Percentiles rank a stretch among this genome's conserved stretches.
phyloP scores from a whole-genome alignment of 75 land plant genomes.

The Chamaecyparis obtusa region DNA sequence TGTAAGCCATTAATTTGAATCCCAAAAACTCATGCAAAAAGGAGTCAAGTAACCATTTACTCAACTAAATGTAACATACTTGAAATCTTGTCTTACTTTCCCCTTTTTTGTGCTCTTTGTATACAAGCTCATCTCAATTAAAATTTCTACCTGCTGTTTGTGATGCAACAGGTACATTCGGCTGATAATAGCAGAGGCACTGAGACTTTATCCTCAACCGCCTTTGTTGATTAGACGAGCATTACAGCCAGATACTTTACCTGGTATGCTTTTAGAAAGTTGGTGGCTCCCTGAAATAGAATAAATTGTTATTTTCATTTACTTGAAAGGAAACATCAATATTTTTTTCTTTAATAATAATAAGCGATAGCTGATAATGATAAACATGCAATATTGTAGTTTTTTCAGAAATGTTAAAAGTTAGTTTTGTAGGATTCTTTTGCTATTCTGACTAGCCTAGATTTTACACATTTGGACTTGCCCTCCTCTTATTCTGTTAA shows the following conservation, averaged over 20 bases:
- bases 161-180: conserved; percentile 63
- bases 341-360: not conserved
- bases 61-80: not conserved
- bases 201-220: conserved; percentile 96
- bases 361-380: not conserved
- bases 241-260: conserved; percentile 72
- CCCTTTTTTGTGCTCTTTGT: not conserved
- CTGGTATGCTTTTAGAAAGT: conserved; percentile 58
- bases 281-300: not conserved
- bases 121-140: not conserved
- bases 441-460: not conserved
- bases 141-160: not conserved
- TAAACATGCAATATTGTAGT: not conserved
- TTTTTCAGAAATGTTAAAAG: not conserved
- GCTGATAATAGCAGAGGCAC: conserved; percentile 82
- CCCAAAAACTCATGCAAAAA: not conserved
- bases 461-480: not conserved
- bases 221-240: conserved; percentile 97
- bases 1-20: not conserved
- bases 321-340: not conserved
- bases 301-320: not conserved
- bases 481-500: not conserved
- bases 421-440: not conserved
- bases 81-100: not conserved
- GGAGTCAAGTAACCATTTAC: not conserved